These are phyloP conservation scores for Trichophyton mentagrophytes DNA, from an alignment of 2,329 filamentous ascomycete genomes.

Conservation along the genomic window DNA sequence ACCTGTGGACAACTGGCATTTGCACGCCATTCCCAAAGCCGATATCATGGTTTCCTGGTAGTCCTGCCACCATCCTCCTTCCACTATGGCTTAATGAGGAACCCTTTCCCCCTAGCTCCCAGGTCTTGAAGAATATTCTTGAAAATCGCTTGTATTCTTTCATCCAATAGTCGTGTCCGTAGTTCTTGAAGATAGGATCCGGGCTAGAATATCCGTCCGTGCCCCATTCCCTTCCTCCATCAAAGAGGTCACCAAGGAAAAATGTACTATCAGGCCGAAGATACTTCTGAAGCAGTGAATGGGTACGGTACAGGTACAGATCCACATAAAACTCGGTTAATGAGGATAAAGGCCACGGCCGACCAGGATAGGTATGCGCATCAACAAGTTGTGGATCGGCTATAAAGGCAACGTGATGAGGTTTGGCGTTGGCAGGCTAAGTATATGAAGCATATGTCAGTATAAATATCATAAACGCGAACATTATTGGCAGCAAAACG, in stretches of 20 bases:
- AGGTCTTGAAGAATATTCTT: slow-evolving; percentile 67
- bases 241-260: slow-evolving; percentile 89
- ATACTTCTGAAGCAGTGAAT: slow-evolving; percentile 59
- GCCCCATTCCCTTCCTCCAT: slow-evolving; percentile 91
- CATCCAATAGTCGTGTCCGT: slow-evolving; percentile 74
- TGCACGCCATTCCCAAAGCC: slow-evolving; percentile 83
- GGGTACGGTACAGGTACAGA: slow-evolving; percentile 75
- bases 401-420: slow-evolving; percentile 72
- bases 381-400: slow-evolving; percentile 89
- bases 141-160: slow-evolving; percentile 75
- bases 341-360: slow-evolving; percentile 58
- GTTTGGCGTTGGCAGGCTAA: slow-evolving; percentile 62
- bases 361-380: slow-evolving; percentile 84
- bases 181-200: slow-evolving; percentile 58
- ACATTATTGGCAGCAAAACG: neutral
- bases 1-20: slow-evolving; percentile 64
- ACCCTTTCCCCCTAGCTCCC: slow-evolving; percentile 44
- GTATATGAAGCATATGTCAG: slow-evolving; percentile 1
- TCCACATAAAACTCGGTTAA: slow-evolving; percentile 66
- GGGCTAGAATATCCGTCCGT: slow-evolving; percentile 50
- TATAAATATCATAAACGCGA: neutral
- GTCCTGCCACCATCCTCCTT: slow-evolving; percentile 65
- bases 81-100: slow-evolving; percentile 50
- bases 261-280: slow-evolving; percentile 77
- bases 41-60: slow-evolving; percentile 91